Percentiles rank a stretch among this genome's conserved stretches.
Evolutionary conservation across 1,284 basidiomycete genomes (phyloP).

Genomic region (Apiotrichum domesticum): DNA sequence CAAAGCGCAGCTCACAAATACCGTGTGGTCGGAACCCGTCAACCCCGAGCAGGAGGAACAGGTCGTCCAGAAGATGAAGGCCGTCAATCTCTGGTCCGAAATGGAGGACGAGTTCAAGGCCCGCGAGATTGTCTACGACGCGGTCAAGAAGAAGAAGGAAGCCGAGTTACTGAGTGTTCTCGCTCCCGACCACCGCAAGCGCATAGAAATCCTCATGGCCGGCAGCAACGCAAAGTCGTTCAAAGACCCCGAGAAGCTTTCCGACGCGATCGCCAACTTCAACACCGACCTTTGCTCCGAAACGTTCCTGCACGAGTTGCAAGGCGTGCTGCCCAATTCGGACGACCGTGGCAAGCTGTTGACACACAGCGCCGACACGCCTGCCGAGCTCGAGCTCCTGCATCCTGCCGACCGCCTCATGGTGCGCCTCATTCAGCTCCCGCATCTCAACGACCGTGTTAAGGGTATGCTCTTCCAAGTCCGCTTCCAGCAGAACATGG

Average conservation of each 20-base stretch:
- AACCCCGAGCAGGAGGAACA: constrained; percentile 60
- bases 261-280: constrained; percentile 73
- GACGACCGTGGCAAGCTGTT: constrained; percentile 91
- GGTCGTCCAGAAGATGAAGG: constrained; percentile 70
- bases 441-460: constrained; percentile 82
- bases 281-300: constrained; percentile 79
- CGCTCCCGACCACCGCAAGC: constrained; percentile 80
- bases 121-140: constrained; percentile 70
- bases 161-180: constrained; percentile 87
- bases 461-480: constrained; percentile 90
- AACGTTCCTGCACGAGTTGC: constrained; percentile 77
- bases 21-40: constrained; percentile 72
- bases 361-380: constrained; percentile 62
- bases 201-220: constrained; percentile 85
- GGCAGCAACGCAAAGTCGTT: constrained; percentile 59
- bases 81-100: constrained; percentile 83
- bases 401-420: constrained; percentile 94
- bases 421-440: constrained; percentile 93
- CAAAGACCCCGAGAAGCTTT: constrained; percentile 73
- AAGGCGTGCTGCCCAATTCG: constrained; percentile 76
- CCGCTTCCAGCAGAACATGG: constrained; percentile 74
- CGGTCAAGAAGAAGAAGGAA: constrained; percentile 59
- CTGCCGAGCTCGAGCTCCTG: constrained; percentile 79
- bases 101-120: constrained; percentile 99
- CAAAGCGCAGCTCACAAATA: constrained; percentile 72